Conservation (phyloP, 148 eudicot genomes). For the Rhododendron williamsianum region DNA sequence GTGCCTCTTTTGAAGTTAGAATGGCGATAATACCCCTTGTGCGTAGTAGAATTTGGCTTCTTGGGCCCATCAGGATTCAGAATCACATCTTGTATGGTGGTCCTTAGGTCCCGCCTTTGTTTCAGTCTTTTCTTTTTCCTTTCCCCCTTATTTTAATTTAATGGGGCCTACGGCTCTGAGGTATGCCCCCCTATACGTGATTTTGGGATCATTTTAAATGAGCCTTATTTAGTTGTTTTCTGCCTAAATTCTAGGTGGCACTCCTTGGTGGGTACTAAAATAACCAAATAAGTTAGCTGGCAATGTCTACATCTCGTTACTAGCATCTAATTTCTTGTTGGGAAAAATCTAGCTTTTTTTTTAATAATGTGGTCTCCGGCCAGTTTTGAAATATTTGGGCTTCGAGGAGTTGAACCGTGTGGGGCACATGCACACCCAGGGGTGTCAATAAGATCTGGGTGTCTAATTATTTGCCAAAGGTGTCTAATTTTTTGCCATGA, state of each 20-base stretch:
- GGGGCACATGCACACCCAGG: no score
- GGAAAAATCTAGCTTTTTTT: neutral
- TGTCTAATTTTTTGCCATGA: no score
- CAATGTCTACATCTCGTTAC: neutral
- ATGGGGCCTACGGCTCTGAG: no score
- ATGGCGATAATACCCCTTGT: constrained; percentile 1
- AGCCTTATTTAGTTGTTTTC: neutral
- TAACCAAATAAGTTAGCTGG: neutral
- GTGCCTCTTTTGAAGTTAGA: neutral
- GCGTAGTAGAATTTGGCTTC: neutral
- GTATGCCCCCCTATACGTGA: neutral
- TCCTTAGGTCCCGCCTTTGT: neutral
- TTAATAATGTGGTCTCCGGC: neutral
- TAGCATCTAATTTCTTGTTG: neutral
- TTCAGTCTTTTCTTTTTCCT: neutral
- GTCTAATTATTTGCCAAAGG: no score
- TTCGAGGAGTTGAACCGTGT: no score
- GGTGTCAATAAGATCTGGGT: no score
- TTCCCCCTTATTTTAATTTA: neutral
- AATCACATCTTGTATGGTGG: neutral
- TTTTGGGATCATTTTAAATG: neutral
- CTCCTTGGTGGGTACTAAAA: neutral
- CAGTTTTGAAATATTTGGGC: neutral
- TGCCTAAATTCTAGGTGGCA: neutral
- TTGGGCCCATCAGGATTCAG: neutral